These are phyloP conservation scores for Boletus insuetus DNA, from an alignment of 768 basidiomycete genomes.

Conservation along the genomic window DNA sequence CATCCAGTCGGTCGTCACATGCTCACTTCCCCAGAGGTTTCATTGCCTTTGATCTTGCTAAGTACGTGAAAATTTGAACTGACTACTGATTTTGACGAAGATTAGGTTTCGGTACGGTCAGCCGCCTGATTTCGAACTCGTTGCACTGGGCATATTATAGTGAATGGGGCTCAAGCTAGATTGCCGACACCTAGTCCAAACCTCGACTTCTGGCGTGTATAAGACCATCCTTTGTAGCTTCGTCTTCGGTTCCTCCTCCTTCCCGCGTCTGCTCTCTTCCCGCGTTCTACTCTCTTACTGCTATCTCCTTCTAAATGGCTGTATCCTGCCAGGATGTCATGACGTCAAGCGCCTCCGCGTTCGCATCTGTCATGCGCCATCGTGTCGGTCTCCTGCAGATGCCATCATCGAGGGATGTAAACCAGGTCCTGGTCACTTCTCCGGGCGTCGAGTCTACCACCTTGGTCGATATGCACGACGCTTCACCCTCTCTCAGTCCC, in stretches of 20 bases:
- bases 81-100: neutral
- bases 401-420: neutral
- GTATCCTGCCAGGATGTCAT: neutral
- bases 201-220: neutral
- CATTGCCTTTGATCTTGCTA: neutral
- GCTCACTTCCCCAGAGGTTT: slow-evolving; percentile 1
- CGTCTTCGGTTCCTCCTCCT: neutral
- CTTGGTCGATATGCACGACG: neutral
- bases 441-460: neutral
- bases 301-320: slow-evolving; percentile 6
- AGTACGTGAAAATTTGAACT: neutral
- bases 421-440: neutral
- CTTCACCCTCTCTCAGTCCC: neutral
- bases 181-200: neutral
- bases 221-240: neutral
- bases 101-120: neutral
- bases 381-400: neutral
- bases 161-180: neutral
- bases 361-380: neutral
- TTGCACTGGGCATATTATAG: neutral
- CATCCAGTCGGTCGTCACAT: neutral
- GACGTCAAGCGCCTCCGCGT: neutral
- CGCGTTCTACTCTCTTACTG: neutral
- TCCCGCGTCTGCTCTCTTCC: neutral
- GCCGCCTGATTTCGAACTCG: neutral